Conservation (phyloP, 768 basidiomycete genomes). For the Strobilomyces confusus region DNA sequence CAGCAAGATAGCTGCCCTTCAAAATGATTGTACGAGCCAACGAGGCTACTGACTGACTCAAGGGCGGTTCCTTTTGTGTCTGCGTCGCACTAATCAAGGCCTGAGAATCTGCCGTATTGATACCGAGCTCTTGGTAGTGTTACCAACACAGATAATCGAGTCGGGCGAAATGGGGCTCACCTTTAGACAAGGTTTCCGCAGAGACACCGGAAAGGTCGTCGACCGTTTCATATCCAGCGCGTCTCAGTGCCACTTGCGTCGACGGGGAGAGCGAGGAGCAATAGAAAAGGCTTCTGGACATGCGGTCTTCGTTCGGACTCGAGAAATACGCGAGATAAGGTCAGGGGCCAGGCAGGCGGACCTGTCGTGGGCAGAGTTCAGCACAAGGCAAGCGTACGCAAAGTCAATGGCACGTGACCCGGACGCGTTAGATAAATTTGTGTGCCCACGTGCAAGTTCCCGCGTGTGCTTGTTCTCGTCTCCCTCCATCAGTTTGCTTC, state of each 20-base stretch:
- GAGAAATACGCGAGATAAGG: not conserved
- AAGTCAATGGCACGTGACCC: slow-evolving; percentile 26
- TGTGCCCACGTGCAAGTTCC: slow-evolving; percentile 16
- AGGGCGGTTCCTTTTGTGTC: slow-evolving; percentile 27
- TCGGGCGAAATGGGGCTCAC: slow-evolving; percentile 29
- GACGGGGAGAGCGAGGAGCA: slow-evolving; percentile 41
- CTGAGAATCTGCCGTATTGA: slow-evolving; percentile 44
- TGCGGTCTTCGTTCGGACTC: not conserved
- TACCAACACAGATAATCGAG: not conserved
- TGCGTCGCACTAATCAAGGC: slow-evolving; percentile 43
- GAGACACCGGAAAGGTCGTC: slow-evolving; percentile 46
- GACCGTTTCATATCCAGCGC: slow-evolving; percentile 55
- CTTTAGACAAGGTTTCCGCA: slow-evolving; percentile 47
- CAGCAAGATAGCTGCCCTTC: slow-evolving; percentile 36
- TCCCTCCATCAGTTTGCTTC: slow-evolving; percentile 19
- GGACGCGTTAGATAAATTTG: slow-evolving; percentile 29
- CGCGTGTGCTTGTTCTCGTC: slow-evolving; percentile 27
- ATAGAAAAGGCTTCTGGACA: slow-evolving; percentile 46
- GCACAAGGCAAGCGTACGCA: not conserved
- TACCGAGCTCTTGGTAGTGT: slow-evolving; percentile 43
- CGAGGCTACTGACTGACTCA: slow-evolving; percentile 58
- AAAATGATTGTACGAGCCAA: slow-evolving; percentile 23
- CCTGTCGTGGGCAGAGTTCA: not conserved
- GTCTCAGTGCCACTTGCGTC: slow-evolving; percentile 43
- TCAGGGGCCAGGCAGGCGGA: not conserved